Percentiles rank a stretch among this genome's conserved stretches.
phyloP scores from a whole-genome alignment of 2,329 filamentous ascomycete species.

The Clonostachys chloroleuca region DNA sequence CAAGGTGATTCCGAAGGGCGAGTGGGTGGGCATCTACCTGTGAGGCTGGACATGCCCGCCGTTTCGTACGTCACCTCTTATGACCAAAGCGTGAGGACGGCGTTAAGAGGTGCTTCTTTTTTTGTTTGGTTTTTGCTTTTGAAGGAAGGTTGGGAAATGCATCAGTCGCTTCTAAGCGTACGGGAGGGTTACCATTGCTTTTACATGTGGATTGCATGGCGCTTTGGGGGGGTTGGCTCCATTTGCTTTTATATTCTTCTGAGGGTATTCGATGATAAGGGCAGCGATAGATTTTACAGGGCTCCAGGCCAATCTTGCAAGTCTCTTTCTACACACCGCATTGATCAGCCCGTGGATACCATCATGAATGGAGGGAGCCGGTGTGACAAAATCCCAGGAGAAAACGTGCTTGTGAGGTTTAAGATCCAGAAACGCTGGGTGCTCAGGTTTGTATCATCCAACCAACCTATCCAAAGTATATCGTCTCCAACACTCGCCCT shows the following conservation, averaged over 20 bases:
- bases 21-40: slow-evolving; percentile 60
- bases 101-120: not conserved
- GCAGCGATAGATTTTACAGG: too few species aligned
- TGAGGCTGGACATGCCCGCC: slow-evolving; percentile 20
- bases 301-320: too few species aligned
- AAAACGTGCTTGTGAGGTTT: too few species aligned
- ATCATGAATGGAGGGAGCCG: too few species aligned
- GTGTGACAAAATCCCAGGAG: not conserved
- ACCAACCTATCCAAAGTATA: too few species aligned
- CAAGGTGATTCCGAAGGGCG: slow-evolving; percentile 47
- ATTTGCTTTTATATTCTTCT: too few species aligned
- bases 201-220: not conserved
- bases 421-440: not conserved
- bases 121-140: not conserved
- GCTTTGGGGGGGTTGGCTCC: too few species aligned
- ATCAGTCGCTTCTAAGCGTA: not conserved
- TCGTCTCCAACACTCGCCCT: too few species aligned
- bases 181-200: not conserved
- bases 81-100: not conserved
- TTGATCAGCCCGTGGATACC: too few species aligned
- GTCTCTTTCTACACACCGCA: too few species aligned
- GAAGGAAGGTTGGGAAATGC: too few species aligned
- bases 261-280: too few species aligned
- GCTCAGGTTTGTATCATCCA: not conserved
- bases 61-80: not conserved